Conservation (phyloP, 768 basidiomycete species). For the Mycena capillaripes region DNA sequence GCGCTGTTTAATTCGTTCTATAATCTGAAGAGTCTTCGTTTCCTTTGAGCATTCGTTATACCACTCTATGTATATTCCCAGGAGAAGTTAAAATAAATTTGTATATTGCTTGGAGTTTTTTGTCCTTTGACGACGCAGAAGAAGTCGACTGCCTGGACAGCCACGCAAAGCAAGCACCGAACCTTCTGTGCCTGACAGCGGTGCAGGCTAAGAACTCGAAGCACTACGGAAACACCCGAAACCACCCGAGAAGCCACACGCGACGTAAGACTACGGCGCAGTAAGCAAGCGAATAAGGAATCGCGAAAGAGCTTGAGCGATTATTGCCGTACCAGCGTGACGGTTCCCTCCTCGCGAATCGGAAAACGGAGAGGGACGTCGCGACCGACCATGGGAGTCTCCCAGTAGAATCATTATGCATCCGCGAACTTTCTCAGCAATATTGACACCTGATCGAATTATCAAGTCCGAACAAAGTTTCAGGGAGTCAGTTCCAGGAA, state of each 20-base stretch:
- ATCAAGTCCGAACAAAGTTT: background rate
- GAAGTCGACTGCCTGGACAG: too few species aligned
- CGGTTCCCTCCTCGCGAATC: background rate
- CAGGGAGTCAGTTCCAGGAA: too few species aligned
- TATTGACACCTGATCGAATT: conserved; percentile 12
- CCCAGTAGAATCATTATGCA: background rate
- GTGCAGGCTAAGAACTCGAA: too few species aligned
- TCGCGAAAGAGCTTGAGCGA: too few species aligned
- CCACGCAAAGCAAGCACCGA: too few species aligned
- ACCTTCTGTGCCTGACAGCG: too few species aligned
- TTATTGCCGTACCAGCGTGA: background rate
- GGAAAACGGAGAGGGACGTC: background rate
- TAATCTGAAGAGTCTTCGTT: background rate
- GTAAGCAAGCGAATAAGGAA: background rate
- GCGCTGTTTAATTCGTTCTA: background rate
- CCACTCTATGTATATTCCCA: background rate
- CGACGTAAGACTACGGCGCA: background rate
- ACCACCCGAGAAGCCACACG: background rate
- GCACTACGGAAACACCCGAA: too few species aligned
- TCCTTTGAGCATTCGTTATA: too few species aligned
- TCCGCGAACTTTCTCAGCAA: background rate
- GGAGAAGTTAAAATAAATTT: background rate
- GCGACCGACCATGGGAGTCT: background rate
- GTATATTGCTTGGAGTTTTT: background rate
- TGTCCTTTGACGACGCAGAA: too few species aligned